Evolutionary conservation across 805 yeast species (phyloP).

Genomic region (Suhomyces canberraensis): DNA sequence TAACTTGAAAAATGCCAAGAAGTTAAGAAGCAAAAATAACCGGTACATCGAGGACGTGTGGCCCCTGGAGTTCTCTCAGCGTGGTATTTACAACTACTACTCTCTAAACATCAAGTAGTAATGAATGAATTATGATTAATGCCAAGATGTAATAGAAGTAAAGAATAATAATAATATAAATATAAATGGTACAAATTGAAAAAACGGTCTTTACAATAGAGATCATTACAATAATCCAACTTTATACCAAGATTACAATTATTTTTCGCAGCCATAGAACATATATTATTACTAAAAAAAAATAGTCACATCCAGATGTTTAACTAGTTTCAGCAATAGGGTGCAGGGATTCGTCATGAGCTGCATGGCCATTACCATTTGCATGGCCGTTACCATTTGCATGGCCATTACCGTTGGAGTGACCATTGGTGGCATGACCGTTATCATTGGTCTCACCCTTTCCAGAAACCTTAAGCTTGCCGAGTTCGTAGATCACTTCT

Average conservation of each 20-base stretch:
- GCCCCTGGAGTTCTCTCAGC: constrained; percentile 50
- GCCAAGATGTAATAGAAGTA: too few relatives aligned
- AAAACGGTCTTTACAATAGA: too few relatives aligned
- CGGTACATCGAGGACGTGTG: constrained; percentile 40
- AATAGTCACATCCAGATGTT: too few relatives aligned
- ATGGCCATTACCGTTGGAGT: constrained; percentile 5
- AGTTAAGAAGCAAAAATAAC: constrained; percentile 10
- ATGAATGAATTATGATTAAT: background rate
- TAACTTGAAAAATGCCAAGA: constrained; percentile 31
- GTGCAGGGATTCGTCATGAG: background rate
- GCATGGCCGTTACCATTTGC: constrained; percentile 4
- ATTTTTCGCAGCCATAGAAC: too few relatives aligned
- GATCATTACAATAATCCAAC: too few relatives aligned
- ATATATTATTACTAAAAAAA: too few relatives aligned
- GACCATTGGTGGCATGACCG: background rate
- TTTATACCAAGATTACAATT: too few relatives aligned
- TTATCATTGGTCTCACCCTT: background rate
- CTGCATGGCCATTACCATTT: constrained; percentile 1
- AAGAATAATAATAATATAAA: too few relatives aligned
- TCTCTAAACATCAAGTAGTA: constrained; percentile 45
- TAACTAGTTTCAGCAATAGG: background rate
- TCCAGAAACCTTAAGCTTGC: too few relatives aligned
- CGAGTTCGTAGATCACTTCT: too few relatives aligned
- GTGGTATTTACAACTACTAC: constrained; percentile 59
- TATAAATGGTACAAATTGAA: too few relatives aligned